A percentile compares a stretch with the other conserved stretches of the same genome.
These are phyloP conservation scores for Dactylis glomerata DNA, from an alignment of 176 grass and related monocot species.

Conservation along the genomic window DNA sequence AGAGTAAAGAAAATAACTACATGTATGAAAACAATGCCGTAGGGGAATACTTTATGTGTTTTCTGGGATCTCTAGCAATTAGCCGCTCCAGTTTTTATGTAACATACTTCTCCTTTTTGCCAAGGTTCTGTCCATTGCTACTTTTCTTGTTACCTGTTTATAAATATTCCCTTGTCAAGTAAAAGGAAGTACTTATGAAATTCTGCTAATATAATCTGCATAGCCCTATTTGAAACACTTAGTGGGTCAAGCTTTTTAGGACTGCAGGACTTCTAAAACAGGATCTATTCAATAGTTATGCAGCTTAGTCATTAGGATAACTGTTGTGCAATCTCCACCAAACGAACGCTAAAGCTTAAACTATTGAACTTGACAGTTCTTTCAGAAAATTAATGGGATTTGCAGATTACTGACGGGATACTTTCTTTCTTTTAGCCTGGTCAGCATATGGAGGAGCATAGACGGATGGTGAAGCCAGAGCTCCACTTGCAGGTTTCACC, in stretches of 20 bases:
- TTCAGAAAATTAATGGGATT: not conserved
- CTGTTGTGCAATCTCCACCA: constrained; percentile 5
- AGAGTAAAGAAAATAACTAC: no score
- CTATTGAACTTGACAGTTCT: not conserved
- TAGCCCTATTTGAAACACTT: not conserved
- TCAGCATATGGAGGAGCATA: constrained; percentile 64
- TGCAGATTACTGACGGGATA: constrained; percentile 18
- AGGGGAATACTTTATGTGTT: not conserved
- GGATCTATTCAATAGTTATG: constrained; percentile 3
- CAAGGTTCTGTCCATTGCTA: constrained; percentile 9
- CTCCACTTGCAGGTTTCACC: constrained; percentile 57
- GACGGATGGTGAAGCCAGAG: constrained; percentile 63
- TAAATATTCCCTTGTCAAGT: not conserved
- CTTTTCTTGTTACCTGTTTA: not conserved
- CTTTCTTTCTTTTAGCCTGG: constrained; percentile 56
- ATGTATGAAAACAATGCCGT: no score
- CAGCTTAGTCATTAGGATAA: not conserved
- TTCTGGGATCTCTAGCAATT: constrained; percentile 6
- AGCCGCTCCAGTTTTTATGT: not conserved
- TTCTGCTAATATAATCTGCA: constrained; percentile 4
- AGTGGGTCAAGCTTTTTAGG: not conserved
- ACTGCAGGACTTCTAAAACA: not conserved
- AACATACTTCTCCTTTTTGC: not conserved
- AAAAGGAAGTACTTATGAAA: not conserved
- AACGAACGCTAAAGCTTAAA: constrained; percentile 5